Conservation (phyloP, 768 basidiomycete genomes). For the Psilocybe sp. region DNA sequence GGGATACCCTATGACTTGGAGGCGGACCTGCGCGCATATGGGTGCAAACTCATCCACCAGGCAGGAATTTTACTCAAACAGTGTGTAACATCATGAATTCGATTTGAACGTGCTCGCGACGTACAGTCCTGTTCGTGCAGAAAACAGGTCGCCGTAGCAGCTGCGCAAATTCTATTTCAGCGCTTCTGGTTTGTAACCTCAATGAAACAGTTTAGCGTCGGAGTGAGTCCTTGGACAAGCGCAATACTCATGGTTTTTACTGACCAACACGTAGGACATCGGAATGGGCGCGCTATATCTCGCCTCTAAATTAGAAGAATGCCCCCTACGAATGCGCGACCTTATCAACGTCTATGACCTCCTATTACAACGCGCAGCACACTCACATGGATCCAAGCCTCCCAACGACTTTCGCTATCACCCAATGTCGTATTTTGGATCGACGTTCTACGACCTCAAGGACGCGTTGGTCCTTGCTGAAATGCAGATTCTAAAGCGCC, state of each 20-base stretch:
- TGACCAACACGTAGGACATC: slow-evolving; percentile 56
- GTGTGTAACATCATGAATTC: slow-evolving; percentile 43
- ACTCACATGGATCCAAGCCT: slow-evolving; percentile 38
- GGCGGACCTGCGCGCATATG: slow-evolving; percentile 84
- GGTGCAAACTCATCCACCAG: slow-evolving; percentile 93
- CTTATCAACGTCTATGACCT: slow-evolving; percentile 94
- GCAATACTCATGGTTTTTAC: slow-evolving; percentile 4
- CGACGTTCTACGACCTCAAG: slow-evolving; percentile 90
- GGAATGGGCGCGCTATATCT: slow-evolving; percentile 88
- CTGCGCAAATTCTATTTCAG: slow-evolving; percentile 95
- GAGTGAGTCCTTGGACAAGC: slow-evolving; percentile 47
- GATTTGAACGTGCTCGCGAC: not conserved
- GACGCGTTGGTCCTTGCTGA: slow-evolving; percentile 92
- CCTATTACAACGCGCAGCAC: slow-evolving; percentile 70
- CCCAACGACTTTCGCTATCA: slow-evolving; percentile 58
- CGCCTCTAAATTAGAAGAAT: slow-evolving; percentile 91
- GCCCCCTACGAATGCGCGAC: slow-evolving; percentile 87
- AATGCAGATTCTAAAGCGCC: slow-evolving; percentile 95
- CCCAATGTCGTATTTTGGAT: slow-evolving; percentile 88
- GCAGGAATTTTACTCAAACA: slow-evolving; percentile 89
- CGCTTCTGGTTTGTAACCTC: slow-evolving; percentile 96
- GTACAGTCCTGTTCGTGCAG: slow-evolving; percentile 32
- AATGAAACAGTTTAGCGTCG: slow-evolving; percentile 92
- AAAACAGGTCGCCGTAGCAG: slow-evolving; percentile 96
- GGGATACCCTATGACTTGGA: slow-evolving; percentile 81